Evolutionary conservation across 345 rosid genomes (phyloP).

Genomic region (Salix exigua): DNA sequence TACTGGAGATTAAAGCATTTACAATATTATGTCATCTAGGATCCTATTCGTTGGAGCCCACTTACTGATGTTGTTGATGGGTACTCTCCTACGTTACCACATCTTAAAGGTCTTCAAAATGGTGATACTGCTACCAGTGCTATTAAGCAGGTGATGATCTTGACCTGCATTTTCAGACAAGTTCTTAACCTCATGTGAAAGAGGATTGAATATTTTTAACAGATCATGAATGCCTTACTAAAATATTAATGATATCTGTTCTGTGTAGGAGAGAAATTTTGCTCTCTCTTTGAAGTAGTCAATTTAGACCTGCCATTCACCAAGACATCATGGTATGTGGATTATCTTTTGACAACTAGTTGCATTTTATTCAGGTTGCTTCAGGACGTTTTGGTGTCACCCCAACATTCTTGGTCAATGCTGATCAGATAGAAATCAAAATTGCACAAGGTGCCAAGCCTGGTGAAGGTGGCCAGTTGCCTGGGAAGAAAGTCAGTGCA

Average conservation of each 20-base stretch:
- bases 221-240: not conserved
- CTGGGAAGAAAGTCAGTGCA: constrained; percentile 98
- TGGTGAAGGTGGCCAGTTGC: constrained; percentile 98
- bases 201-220: not conserved
- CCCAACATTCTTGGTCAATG: constrained; percentile 93
- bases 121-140: constrained; percentile 99
- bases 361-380: constrained; percentile 70
- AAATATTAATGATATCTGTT: not conserved
- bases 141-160: constrained; percentile 75
- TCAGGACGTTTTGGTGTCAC: constrained; percentile 99
- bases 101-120: constrained; percentile 98
- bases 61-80: constrained; percentile 94
- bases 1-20: not conserved
- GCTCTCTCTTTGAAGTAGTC: not conserved
- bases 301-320: not conserved
- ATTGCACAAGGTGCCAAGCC: constrained; percentile 99
- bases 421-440: constrained; percentile 93
- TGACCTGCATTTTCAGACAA: constrained; percentile 10
- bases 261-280: not conserved
- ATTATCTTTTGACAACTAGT: not conserved
- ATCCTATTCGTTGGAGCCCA: constrained; percentile 98
- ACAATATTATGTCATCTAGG: constrained; percentile 38
- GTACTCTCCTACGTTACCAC: constrained; percentile 92
- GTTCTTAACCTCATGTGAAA: not conserved
- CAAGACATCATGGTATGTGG: not conserved